Conservation (phyloP, 1,139 yeast genomes). For the Lodderomyces metapsilosis region DNA sequence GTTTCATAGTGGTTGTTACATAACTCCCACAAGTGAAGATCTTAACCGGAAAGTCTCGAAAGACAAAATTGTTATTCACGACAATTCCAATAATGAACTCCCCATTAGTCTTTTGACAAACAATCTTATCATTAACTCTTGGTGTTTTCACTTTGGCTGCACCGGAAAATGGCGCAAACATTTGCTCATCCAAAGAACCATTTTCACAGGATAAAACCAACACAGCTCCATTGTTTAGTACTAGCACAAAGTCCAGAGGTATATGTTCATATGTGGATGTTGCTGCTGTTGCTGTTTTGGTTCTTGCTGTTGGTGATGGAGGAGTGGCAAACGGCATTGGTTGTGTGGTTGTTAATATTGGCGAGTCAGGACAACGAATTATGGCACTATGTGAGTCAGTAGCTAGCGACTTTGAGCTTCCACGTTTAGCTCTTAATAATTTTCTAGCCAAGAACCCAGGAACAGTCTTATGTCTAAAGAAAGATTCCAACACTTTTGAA, state of each 20-base stretch:
- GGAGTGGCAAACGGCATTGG: background rate
- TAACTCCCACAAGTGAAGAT: slow-evolving; percentile 22
- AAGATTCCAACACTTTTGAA: slow-evolving; percentile 51
- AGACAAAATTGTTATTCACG: slow-evolving; percentile 66
- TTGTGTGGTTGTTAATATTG: background rate
- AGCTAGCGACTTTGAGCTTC: slow-evolving; percentile 25
- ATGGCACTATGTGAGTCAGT: slow-evolving; percentile 33
- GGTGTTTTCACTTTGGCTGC: slow-evolving; percentile 65
- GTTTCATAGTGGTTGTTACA: background rate
- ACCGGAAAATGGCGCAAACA: slow-evolving; percentile 16
- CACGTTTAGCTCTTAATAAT: slow-evolving; percentile 22
- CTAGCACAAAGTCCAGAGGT: slow-evolving; percentile 29
- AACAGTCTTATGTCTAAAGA: slow-evolving; percentile 56
- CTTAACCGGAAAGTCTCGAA: slow-evolving; percentile 47
- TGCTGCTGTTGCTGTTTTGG: background rate
- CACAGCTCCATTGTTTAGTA: slow-evolving; percentile 46
- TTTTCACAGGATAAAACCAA: slow-evolving; percentile 47
- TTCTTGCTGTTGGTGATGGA: background rate
- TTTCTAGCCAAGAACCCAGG: slow-evolving; percentile 51
- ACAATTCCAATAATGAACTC: slow-evolving; percentile 62
- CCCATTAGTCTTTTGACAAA: slow-evolving; percentile 48
- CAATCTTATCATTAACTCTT: slow-evolving; percentile 69
- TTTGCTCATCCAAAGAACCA: slow-evolving; percentile 34
- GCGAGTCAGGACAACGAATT: slow-evolving; percentile 26
- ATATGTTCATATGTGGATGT: background rate